Evolutionary conservation across 2,329 filamentous ascomycete species (phyloP).

Genomic region (Aspergillus floridensis): DNA sequence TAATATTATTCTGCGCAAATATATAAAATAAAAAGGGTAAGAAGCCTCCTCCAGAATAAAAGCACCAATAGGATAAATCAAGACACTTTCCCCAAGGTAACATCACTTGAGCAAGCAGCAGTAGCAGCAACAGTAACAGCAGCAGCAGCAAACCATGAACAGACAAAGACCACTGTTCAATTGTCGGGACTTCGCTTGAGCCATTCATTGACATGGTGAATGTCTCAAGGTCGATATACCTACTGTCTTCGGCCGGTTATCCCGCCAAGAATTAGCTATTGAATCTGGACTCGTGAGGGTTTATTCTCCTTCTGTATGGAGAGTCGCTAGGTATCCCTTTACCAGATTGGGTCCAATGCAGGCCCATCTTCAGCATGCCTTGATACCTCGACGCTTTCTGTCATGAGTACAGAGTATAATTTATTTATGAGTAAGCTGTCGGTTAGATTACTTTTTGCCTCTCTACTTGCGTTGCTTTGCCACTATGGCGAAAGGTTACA

Average conservation of each 20-base stretch:
- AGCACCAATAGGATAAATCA: background rate
- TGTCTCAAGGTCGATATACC: background rate
- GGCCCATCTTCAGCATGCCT: background rate
- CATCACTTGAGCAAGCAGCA: no score
- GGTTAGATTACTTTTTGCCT: background rate
- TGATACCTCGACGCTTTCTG: background rate
- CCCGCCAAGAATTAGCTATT: background rate
- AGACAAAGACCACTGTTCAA: no score
- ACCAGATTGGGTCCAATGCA: background rate
- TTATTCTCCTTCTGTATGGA: background rate
- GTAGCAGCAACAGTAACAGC: no score
- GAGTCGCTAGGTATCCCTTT: background rate
- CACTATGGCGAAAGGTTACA: constrained; percentile 18
- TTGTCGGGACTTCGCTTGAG: background rate
- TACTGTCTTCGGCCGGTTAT: background rate
- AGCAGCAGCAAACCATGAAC: no score
- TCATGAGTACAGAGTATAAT: background rate
- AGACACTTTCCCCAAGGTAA: no score
- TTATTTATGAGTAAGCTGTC: background rate
- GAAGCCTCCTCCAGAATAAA: background rate
- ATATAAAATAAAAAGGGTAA: background rate
- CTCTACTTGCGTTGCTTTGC: background rate
- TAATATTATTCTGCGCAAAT: background rate
- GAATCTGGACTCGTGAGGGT: background rate
- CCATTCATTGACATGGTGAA: background rate